A percentile compares a stretch with the other conserved stretches of the same genome.
Conservation (phyloP, 148 eudicot species). For the Dysphania ambrosioides region DNA sequence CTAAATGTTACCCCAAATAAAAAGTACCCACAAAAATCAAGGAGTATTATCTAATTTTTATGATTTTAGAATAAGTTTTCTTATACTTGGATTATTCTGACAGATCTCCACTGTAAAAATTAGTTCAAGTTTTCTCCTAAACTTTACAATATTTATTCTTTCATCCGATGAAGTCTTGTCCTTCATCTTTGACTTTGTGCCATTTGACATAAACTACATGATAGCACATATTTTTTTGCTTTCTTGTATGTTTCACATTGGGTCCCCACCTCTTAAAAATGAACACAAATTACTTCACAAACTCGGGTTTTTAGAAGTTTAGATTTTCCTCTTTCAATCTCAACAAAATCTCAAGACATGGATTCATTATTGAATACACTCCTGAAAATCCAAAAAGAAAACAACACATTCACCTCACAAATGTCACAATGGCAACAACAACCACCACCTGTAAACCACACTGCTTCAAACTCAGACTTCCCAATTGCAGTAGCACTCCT, state of each 20-base stretch:
- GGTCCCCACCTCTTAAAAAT: background rate
- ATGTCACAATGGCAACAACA: constrained; percentile 5
- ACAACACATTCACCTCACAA: constrained; percentile 5
- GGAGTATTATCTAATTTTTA: too few relatives aligned
- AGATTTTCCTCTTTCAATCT: background rate
- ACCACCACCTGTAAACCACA: constrained; percentile 26
- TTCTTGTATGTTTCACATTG: background rate
- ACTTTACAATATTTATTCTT: background rate
- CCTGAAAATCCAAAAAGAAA: constrained; percentile 17
- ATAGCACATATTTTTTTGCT: background rate
- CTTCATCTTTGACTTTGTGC: constrained; percentile 25
- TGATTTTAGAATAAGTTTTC: too few relatives aligned
- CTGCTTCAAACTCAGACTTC: constrained; percentile 46
- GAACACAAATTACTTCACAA: background rate
- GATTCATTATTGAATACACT: constrained; percentile 15
- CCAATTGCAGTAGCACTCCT: constrained; percentile 57
- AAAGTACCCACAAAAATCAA: too few relatives aligned
- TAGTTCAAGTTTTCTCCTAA: too few relatives aligned
- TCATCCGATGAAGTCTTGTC: constrained; percentile 2
- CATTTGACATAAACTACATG: constrained; percentile 9
- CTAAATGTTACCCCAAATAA: too few relatives aligned
- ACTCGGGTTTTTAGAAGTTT: constrained; percentile 1
- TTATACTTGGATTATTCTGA: too few relatives aligned
- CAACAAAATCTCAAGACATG: constrained; percentile 25
- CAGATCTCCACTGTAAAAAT: too few relatives aligned